Evolutionary conservation across 352 stramenopile species (phyloP).

Genomic region (Pseudoperonospora humuli): DNA sequence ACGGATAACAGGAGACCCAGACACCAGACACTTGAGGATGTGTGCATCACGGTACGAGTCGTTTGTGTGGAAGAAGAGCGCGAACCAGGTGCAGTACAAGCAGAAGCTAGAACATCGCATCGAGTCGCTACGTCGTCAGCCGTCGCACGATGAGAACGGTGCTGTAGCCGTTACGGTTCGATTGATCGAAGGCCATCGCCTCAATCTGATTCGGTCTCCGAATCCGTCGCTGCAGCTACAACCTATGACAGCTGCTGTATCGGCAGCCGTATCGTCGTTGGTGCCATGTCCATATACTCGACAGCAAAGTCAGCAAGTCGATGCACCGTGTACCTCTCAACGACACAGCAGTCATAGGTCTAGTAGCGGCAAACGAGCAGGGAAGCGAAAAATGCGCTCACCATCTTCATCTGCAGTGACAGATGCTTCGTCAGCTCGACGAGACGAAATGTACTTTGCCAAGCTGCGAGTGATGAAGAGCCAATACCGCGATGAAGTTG

Average conservation of each 20-base stretch:
- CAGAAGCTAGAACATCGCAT: constrained; percentile 60
- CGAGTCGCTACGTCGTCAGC: constrained; percentile 49
- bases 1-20: constrained; percentile 45
- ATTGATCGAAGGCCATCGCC: constrained; percentile 20
- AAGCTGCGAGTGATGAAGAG: constrained; percentile 62
- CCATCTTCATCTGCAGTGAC: constrained; percentile 6
- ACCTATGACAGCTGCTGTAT: background rate
- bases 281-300: constrained; percentile 10
- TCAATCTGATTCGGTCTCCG: constrained; percentile 17
- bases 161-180: constrained; percentile 13
- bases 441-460: constrained; percentile 59
- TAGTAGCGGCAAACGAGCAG: constrained; percentile 18
- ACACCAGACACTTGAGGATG: constrained; percentile 45
- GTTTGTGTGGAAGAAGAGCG: constrained; percentile 63
- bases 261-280: background rate
- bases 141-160: constrained; percentile 29
- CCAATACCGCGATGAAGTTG: constrained; percentile 74
- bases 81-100: constrained; percentile 60
- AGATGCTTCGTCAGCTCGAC: constrained; percentile 6
- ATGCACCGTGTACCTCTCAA: constrained; percentile 1
- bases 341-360: constrained; percentile 8
- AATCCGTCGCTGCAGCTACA: constrained; percentile 7
- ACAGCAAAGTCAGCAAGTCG: constrained; percentile 4
- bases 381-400: constrained; percentile 21
- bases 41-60: constrained; percentile 63